phyloP scores from a whole-genome alignment of 768 basidiomycete genomes.

The Botryobasidium botryosum region DNA sequence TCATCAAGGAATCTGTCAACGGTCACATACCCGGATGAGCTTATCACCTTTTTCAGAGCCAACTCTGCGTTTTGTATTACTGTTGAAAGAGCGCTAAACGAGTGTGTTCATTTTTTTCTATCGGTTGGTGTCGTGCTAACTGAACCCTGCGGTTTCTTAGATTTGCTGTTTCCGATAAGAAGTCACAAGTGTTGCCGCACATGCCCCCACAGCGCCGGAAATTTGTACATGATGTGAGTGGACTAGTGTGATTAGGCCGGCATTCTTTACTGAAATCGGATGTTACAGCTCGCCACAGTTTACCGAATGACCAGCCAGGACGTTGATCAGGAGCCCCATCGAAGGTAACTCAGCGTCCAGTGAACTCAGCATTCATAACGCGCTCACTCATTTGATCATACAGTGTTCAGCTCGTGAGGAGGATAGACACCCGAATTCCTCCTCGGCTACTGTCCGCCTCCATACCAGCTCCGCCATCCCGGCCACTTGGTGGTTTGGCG shows the following conservation, averaged over 20 bases:
- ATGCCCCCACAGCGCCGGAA: slow-evolving; percentile 68
- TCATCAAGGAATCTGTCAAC: slow-evolving; percentile 14
- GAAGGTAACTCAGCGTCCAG: slow-evolving; percentile 27
- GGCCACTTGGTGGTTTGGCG: no score
- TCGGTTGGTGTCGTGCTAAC: slow-evolving; percentile 4
- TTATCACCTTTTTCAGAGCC: slow-evolving; percentile 40
- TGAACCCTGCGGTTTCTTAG: slow-evolving; percentile 21
- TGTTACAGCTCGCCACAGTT: slow-evolving; percentile 43
- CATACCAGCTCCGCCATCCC: no score
- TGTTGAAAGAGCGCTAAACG: slow-evolving; percentile 69
- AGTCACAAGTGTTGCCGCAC: slow-evolving; percentile 54
- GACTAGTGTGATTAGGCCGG: neutral
- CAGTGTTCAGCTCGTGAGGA: slow-evolving; percentile 66
- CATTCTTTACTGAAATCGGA: slow-evolving; percentile 2
- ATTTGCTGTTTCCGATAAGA: slow-evolving; percentile 52
- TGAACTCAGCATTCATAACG: neutral
- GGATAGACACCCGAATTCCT: slow-evolving; percentile 71
- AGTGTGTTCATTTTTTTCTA: slow-evolving; percentile 29
- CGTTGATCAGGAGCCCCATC: slow-evolving; percentile 81
- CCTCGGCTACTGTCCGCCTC: slow-evolving; percentile 49
- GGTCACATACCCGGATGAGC: slow-evolving; percentile 38
- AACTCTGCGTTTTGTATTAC: slow-evolving; percentile 49
- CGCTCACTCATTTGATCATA: slow-evolving; percentile 2
- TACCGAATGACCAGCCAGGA: slow-evolving; percentile 76
- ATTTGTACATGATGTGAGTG: slow-evolving; percentile 61